These are phyloP conservation scores for Ascochyta koolunga DNA, from an alignment of 2,329 filamentous ascomycete species.

Conservation along the genomic window DNA sequence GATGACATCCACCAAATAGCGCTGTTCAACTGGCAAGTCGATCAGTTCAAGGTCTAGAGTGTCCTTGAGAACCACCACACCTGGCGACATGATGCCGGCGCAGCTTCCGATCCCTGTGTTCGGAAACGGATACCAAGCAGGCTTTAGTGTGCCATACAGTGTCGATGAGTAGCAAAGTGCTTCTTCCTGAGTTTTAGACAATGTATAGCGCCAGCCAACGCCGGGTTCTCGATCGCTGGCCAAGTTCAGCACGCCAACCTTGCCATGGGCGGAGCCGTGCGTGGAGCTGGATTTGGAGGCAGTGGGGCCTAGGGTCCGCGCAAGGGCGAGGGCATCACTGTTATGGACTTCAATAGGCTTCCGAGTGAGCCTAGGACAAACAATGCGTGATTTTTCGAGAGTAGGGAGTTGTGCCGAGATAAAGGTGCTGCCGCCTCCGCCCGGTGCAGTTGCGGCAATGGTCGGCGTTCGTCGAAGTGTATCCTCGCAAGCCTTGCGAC, in stretches of 20 bases:
- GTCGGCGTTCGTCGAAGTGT: slow-evolving; percentile 20
- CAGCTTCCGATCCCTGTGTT: slow-evolving; percentile 26
- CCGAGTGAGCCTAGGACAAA: slow-evolving; percentile 11
- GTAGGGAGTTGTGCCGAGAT: slow-evolving; percentile 24
- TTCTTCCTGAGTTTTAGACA: slow-evolving; percentile 31
- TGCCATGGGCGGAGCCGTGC: background rate
- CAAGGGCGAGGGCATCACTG: slow-evolving; percentile 29
- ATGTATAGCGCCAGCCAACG: slow-evolving; percentile 30
- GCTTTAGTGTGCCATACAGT: slow-evolving; percentile 22
- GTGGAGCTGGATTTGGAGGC: background rate
- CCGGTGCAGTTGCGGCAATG: slow-evolving; percentile 18
- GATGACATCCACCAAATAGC: slow-evolving; percentile 24
- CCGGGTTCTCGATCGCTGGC: slow-evolving; percentile 28
- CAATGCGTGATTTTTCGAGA: slow-evolving; percentile 10
- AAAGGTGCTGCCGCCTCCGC: slow-evolving; percentile 16
- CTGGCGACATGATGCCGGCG: slow-evolving; percentile 27
- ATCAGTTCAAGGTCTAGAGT: slow-evolving; percentile 23
- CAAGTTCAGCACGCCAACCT: slow-evolving; percentile 28
- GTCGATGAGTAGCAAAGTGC: slow-evolving; percentile 33
- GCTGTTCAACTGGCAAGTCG: slow-evolving; percentile 15
- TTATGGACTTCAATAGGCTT: slow-evolving; percentile 22
- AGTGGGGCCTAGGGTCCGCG: slow-evolving; percentile 7
- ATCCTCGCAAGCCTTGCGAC: slow-evolving; percentile 30
- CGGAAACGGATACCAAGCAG: slow-evolving; percentile 33
- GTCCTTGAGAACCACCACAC: slow-evolving; percentile 29